Percentiles rank a stretch among this genome's conserved stretches.
phyloP scores from a whole-genome alignment of 257 asterid genomes.

The Fraxinus pennsylvanica region DNA sequence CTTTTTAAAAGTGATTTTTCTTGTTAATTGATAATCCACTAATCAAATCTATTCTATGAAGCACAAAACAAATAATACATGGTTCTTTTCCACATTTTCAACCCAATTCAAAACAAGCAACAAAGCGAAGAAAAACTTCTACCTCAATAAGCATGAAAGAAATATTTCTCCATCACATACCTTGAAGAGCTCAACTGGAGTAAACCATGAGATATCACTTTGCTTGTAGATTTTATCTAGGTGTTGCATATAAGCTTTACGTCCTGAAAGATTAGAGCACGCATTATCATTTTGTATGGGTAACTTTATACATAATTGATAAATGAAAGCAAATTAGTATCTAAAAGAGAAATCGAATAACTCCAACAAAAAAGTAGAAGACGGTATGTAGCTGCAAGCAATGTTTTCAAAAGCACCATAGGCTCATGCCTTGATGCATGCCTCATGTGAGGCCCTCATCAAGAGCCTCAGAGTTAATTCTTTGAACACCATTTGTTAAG shows the following conservation, averaged over 20 bases:
- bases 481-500: background rate
- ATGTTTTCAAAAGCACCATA: background rate
- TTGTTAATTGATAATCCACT: conserved; percentile 12
- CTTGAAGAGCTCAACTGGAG: conserved; percentile 98
- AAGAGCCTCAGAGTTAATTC: background rate
- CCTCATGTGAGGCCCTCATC: background rate
- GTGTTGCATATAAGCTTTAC: conserved; percentile 78
- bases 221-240: conserved; percentile 87
- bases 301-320: conserved; percentile 16
- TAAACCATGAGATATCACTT: conserved; percentile 91
- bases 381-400: background rate
- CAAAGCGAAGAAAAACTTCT: conserved; percentile 1
- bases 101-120: conserved; percentile 20
- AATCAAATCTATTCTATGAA: conserved; percentile 8
- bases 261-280: conserved; percentile 48
- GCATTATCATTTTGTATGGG: background rate
- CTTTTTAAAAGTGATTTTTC: conserved; percentile 2
- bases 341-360: background rate
- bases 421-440: background rate
- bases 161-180: conserved; percentile 35
- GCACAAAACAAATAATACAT: background rate
- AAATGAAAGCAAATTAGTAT: background rate
- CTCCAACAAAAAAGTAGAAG: background rate
- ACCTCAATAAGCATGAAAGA: conserved; percentile 2
- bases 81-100: conserved; percentile 19